Evolutionary conservation across 331 rosid genomes (phyloP).

Genomic region (Ulmus americana): DNA sequence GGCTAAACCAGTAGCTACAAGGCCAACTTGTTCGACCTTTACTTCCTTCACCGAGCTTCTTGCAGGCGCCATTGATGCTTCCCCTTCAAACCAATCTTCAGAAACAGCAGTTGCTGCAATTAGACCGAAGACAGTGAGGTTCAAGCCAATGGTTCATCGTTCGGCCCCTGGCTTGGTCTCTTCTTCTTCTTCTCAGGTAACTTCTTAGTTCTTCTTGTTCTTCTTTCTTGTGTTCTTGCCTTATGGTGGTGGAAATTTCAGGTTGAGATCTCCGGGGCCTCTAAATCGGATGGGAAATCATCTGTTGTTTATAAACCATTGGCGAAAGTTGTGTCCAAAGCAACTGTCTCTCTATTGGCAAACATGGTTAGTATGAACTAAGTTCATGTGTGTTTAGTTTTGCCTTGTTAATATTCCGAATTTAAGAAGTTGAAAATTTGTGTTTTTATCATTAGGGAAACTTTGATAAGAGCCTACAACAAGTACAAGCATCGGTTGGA

Average conservation of each 20-base stretch:
- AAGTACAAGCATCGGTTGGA: slow-evolving; percentile 31
- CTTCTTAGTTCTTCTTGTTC: slow-evolving; percentile 15
- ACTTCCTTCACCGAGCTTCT: slow-evolving; percentile 86
- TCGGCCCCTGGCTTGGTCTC: slow-evolving; percentile 39
- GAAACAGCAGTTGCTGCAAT: slow-evolving; percentile 69
- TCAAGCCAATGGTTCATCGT: slow-evolving; percentile 47
- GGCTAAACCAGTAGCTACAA: slow-evolving; percentile 86
- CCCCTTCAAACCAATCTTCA: slow-evolving; percentile 45
- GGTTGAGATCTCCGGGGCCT: slow-evolving; percentile 30
- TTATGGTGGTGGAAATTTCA: slow-evolving; percentile 2
- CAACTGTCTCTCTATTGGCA: slow-evolving; percentile 78
- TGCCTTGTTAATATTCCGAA: background rate
- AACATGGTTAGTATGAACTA: slow-evolving; percentile 49
- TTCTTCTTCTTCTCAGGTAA: slow-evolving; percentile 77
- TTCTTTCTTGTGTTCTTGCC: slow-evolving; percentile 23
- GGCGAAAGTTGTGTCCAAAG: slow-evolving; percentile 73
- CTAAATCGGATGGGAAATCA: slow-evolving; percentile 41
- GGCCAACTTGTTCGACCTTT: slow-evolving; percentile 69
- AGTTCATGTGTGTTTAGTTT: no score
- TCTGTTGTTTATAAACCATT: slow-evolving; percentile 68
- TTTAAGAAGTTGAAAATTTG: background rate
- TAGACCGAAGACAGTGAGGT: slow-evolving; percentile 89
- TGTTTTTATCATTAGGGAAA: slow-evolving; percentile 56
- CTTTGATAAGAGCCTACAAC: slow-evolving; percentile 42
- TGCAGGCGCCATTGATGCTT: slow-evolving; percentile 61